These are phyloP conservation scores for Clausena lansium DNA, from an alignment of 345 rosid species.

Conservation along the genomic window DNA sequence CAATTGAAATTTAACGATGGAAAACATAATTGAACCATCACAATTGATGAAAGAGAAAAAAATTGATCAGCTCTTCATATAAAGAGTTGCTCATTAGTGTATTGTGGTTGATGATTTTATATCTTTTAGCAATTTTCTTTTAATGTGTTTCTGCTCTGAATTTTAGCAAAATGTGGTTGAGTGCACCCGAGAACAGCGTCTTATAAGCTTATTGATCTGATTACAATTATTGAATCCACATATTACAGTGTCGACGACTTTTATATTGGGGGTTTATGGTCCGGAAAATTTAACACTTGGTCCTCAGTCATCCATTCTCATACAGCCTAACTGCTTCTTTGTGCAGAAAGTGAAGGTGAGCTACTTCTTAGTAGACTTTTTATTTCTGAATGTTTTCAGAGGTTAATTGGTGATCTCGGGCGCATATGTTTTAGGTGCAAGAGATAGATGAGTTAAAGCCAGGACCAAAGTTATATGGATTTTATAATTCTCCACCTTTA, in stretches of 20 bases:
- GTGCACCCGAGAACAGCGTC: neutral
- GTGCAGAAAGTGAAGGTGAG: conserved; percentile 78
- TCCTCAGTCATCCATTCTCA: conserved; percentile 64
- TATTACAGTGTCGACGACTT: conserved; percentile 75
- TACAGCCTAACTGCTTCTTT: conserved; percentile 69
- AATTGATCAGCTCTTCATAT: too few species aligned
- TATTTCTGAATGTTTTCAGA: neutral
- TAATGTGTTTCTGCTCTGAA: too few species aligned
- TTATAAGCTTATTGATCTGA: neutral
- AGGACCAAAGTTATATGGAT: conserved; percentile 57
- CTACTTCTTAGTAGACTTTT: neutral
- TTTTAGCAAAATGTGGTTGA: too few species aligned
- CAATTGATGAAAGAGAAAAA: too few species aligned
- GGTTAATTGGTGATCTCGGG: conserved; percentile 3
- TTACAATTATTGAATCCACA: neutral
- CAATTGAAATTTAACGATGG: neutral
- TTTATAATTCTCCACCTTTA: conserved; percentile 66
- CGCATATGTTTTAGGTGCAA: conserved; percentile 52
- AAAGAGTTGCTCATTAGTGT: neutral
- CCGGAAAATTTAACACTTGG: conserved; percentile 58
- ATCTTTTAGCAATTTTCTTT: too few species aligned
- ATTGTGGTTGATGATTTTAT: neutral
- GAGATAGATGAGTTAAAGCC: conserved; percentile 49
- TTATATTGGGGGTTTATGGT: conserved; percentile 88
- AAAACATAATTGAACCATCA: neutral